These are phyloP conservation scores for Fusarium acutatum DNA, from an alignment of 2,329 filamentous ascomycete species.

Conservation along the genomic window DNA sequence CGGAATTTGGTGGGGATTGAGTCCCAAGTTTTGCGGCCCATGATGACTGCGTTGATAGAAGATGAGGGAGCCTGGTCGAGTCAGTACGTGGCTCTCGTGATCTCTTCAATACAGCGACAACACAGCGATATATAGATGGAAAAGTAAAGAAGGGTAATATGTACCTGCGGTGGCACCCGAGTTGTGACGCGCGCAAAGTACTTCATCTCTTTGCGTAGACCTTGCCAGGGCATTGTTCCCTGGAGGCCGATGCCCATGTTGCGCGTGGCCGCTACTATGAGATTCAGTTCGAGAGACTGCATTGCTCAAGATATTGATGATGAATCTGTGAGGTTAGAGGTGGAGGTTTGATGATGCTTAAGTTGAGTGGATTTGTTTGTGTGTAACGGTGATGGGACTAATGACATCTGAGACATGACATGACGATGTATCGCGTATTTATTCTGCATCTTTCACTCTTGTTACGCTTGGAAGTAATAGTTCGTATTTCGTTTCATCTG, in stretches of 20 bases:
- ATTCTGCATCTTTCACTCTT: neutral
- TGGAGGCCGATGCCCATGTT: conserved; percentile 86
- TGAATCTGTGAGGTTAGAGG: neutral
- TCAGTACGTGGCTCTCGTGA: neutral
- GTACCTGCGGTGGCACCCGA: conserved; percentile 59
- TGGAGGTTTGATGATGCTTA: neutral
- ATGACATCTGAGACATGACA: neutral
- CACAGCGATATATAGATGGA: neutral
- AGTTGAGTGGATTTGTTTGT: conserved; percentile 25
- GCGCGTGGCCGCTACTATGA: conserved; percentile 93
- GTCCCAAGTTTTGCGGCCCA: conserved; percentile 98
- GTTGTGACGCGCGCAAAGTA: conserved; percentile 94
- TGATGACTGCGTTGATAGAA: conserved; percentile 80
- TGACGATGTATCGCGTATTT: neutral
- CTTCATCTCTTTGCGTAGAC: conserved; percentile 88
- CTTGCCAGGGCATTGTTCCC: conserved; percentile 87
- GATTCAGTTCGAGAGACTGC: conserved; percentile 72
- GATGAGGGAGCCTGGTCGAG: conserved; percentile 42
- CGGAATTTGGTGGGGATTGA: conserved; percentile 82
- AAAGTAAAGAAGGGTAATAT: conserved; percentile 35
- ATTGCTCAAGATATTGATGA: conserved; percentile 34
- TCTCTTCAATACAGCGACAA: neutral
- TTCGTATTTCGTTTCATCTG: neutral
- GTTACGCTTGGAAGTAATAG: neutral
- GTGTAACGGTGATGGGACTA: neutral